Percentiles rank a stretch among this genome's conserved stretches.
These are phyloP conservation scores for Cladophialophora exuberans DNA, from an alignment of 2,329 filamentous ascomycete species.

Conservation along the genomic window DNA sequence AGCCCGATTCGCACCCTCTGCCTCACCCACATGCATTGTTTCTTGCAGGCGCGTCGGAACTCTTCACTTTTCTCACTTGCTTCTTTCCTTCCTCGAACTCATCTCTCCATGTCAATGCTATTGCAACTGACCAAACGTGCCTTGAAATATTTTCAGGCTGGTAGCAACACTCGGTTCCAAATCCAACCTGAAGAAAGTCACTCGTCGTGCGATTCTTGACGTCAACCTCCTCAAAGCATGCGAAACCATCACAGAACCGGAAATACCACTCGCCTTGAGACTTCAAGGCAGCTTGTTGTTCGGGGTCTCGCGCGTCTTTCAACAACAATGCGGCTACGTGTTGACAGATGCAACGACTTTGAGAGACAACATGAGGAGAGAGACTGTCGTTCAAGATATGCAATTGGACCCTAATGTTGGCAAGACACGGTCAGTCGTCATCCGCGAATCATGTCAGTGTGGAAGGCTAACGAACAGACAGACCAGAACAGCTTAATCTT, in stretches of 20 bases:
- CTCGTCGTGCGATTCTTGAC: conserved; percentile 81
- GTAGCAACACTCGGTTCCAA: conserved; percentile 83
- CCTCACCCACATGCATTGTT: not conserved
- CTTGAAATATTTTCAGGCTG: conserved; percentile 62
- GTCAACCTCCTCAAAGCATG: conserved; percentile 88
- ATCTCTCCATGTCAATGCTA: not conserved
- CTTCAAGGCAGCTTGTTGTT: conserved; percentile 89
- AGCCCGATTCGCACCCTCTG: not conserved
- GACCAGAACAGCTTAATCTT: conserved; percentile 74
- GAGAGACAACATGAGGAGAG: conserved; percentile 72
- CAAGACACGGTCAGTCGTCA: conserved; percentile 66
- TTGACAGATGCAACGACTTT: conserved; percentile 77
- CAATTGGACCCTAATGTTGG: conserved; percentile 72
- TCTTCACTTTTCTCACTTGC: not conserved
- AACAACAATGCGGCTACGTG: conserved; percentile 85
- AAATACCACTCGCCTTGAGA: conserved; percentile 84
- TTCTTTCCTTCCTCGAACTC: not conserved
- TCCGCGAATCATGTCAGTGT: not conserved
- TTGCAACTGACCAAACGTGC: not conserved
- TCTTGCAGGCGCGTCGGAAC: no score
- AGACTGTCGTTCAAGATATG: conserved; percentile 60
- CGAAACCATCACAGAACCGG: conserved; percentile 81
- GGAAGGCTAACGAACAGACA: conserved; percentile 41
- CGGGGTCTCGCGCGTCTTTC: conserved; percentile 81
- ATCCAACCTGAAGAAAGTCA: conserved; percentile 72